Evolutionary conservation across 768 basidiomycete genomes (phyloP).

Genomic region (Gelatoporia subvermispora): DNA sequence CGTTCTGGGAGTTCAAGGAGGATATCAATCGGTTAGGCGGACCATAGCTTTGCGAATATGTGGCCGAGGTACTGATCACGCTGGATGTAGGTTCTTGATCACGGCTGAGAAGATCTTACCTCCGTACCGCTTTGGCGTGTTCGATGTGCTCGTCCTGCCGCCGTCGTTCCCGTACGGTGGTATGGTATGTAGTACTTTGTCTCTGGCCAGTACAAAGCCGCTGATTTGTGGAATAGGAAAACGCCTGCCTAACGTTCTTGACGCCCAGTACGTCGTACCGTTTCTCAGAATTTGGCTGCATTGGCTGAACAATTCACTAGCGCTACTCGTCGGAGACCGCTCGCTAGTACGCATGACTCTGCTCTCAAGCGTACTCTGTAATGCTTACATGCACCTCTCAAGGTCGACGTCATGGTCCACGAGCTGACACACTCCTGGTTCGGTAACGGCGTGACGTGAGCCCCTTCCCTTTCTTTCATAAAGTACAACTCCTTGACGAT

Average conservation of each 20-base stretch:
- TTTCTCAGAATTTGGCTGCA: not conserved
- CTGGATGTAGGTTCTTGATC: slow-evolving; percentile 59
- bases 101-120: slow-evolving; percentile 72
- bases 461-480: not conserved
- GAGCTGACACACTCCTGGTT: slow-evolving; percentile 88
- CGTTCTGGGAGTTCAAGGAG: slow-evolving; percentile 84
- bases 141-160: slow-evolving; percentile 85
- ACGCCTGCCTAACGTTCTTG: slow-evolving; percentile 81
- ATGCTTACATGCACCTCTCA: not conserved
- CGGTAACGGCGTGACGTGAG: slow-evolving; percentile 82
- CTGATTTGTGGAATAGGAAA: slow-evolving; percentile 51
- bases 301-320: slow-evolving; percentile 27
- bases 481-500: not conserved
- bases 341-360: slow-evolving; percentile 43
- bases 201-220: too few relatives aligned
- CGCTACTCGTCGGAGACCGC: slow-evolving; percentile 83
- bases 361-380: not conserved
- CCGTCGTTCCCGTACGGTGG: slow-evolving; percentile 93
- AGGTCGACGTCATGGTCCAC: slow-evolving; percentile 81
- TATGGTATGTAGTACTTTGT: slow-evolving; percentile 49
- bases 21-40: slow-evolving; percentile 66
- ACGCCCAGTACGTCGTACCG: slow-evolving; percentile 62
- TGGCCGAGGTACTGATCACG: not conserved
- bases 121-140: slow-evolving; percentile 80
- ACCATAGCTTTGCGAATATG: not conserved